Conservation (phyloP, 192 early-diverging fungal species). For the Coemansia sp. region DNA sequence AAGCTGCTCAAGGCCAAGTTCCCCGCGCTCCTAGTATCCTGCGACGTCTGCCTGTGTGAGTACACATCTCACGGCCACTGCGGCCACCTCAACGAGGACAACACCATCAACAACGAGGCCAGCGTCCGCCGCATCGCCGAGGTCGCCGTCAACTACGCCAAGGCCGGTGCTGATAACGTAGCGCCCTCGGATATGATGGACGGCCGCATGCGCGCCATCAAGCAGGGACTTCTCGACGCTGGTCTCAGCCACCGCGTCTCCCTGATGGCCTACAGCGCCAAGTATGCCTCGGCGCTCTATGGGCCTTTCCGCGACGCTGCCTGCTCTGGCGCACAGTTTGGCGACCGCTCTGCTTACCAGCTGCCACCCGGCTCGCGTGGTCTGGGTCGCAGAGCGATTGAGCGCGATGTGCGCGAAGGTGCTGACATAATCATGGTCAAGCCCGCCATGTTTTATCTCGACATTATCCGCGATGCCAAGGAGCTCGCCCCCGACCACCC, state of each 20-base stretch:
- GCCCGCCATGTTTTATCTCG: slow-evolving; percentile 92
- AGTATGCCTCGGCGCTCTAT: slow-evolving; percentile 94
- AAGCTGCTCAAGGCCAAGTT: slow-evolving; percentile 72
- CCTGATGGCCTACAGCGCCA: slow-evolving; percentile 96
- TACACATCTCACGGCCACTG: slow-evolving; percentile 98
- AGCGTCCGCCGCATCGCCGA: slow-evolving; percentile 79
- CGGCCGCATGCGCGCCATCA: slow-evolving; percentile 89
- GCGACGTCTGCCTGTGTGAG: slow-evolving; percentile 95
- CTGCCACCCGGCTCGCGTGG: slow-evolving; percentile 86
- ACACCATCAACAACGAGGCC: slow-evolving; percentile 76
- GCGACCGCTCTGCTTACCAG: slow-evolving; percentile 94
- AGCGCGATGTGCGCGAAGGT: slow-evolving; percentile 87
- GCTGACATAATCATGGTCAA: slow-evolving; percentile 99
- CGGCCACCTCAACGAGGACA: slow-evolving; percentile 75
- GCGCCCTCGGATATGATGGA: slow-evolving; percentile 99
- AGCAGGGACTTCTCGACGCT: slow-evolving; percentile 71
- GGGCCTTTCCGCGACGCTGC: slow-evolving; percentile 98
- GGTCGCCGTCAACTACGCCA: slow-evolving; percentile 83
- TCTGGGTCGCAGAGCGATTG: slow-evolving; percentile 83
- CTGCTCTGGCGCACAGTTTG: slow-evolving; percentile 85
- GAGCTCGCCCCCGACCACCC: slow-evolving; percentile 77
- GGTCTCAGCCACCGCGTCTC: slow-evolving; percentile 75
- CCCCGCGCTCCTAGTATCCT: slow-evolving; percentile 80
- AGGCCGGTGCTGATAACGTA: slow-evolving; percentile 88
- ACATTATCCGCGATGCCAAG: slow-evolving; percentile 86